Conservation (phyloP, 129 eudicot species). For the Kitagawia praeruptora region DNA sequence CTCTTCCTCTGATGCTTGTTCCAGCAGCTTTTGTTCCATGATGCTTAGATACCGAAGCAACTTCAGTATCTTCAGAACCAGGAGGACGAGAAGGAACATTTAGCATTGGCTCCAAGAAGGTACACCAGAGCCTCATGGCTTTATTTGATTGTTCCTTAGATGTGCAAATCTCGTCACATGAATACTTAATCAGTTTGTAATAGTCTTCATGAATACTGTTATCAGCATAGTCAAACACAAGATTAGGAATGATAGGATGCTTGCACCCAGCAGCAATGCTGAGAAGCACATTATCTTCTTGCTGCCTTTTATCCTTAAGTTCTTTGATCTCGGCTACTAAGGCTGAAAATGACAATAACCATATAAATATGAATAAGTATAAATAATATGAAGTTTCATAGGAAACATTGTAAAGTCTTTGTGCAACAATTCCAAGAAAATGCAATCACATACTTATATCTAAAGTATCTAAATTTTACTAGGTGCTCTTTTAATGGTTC, state of each 20-base stretch:
- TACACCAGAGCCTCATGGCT: conserved; percentile 75
- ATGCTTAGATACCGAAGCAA: conserved; percentile 17
- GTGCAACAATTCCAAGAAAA: neutral
- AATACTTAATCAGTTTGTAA: conserved; percentile 61
- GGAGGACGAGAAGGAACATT: conserved; percentile 47
- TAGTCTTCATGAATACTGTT: conserved; percentile 71
- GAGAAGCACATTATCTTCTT: conserved; percentile 72
- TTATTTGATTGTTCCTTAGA: conserved; percentile 71
- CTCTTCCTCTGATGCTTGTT: neutral
- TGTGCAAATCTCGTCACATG: conserved; percentile 78
- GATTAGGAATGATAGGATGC: conserved; percentile 57
- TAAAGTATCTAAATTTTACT: neutral
- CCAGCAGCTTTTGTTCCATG: neutral
- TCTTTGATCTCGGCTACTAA: conserved; percentile 84
- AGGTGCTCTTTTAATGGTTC: neutral
- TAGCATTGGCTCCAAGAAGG: conserved; percentile 85
- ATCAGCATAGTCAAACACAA: conserved; percentile 56
- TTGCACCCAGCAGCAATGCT: conserved; percentile 77
- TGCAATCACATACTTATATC: neutral
- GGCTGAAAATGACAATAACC: conserved; percentile 31
- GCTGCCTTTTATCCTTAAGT: conserved; percentile 67
- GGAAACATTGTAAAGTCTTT: neutral
- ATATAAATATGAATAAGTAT: neutral
- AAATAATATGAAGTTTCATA: neutral
- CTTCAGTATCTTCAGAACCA: conserved; percentile 33